Evolutionary conservation across 1,284 basidiomycete species (phyloP).

Genomic region (Microbotryum silenes-acaulis): DNA sequence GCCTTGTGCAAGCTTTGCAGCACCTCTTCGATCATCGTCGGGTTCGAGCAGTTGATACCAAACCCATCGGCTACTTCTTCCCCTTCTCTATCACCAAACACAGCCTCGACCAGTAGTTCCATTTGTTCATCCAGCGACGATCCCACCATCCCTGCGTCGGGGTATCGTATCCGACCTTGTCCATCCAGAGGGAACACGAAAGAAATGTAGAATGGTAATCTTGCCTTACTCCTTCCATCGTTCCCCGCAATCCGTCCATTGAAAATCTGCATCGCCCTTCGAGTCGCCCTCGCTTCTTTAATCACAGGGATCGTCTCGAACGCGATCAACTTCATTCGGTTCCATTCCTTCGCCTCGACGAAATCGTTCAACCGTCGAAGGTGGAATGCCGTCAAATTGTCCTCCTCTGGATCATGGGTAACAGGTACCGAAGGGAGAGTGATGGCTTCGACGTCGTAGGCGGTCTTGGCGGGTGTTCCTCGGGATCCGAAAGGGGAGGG

Average conservation of each 20-base stretch:
- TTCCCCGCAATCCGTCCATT: background rate
- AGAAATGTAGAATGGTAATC: slow-evolving; percentile 21
- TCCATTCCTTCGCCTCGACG: background rate
- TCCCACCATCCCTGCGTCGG: slow-evolving; percentile 8
- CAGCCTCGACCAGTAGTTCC: slow-evolving; percentile 1
- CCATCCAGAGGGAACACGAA: slow-evolving; percentile 23
- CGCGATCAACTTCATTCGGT: slow-evolving; percentile 3
- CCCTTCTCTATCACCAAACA: slow-evolving; percentile 1
- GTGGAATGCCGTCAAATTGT: slow-evolving; percentile 26
- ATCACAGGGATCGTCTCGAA: slow-evolving; percentile 26
- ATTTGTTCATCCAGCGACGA: slow-evolving; percentile 4
- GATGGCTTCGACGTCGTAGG: slow-evolving; percentile 7
- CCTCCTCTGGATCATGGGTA: slow-evolving; percentile 1
- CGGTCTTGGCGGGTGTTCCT: background rate
- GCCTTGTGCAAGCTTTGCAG: background rate
- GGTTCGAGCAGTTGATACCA: slow-evolving; percentile 28
- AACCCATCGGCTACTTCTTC: slow-evolving; percentile 8
- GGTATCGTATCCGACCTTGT: slow-evolving; percentile 5
- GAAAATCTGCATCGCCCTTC: slow-evolving; percentile 17
- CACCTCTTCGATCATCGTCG: slow-evolving; percentile 8
- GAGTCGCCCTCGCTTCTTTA: slow-evolving; percentile 22
- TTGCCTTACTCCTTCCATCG: background rate
- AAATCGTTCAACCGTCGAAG: slow-evolving; percentile 22
- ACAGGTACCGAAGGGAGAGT: slow-evolving; percentile 9
- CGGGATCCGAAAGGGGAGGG: slow-evolving; percentile 22